phyloP scores from a whole-genome alignment of 768 basidiomycete species.

The Psilocybe sp. region DNA sequence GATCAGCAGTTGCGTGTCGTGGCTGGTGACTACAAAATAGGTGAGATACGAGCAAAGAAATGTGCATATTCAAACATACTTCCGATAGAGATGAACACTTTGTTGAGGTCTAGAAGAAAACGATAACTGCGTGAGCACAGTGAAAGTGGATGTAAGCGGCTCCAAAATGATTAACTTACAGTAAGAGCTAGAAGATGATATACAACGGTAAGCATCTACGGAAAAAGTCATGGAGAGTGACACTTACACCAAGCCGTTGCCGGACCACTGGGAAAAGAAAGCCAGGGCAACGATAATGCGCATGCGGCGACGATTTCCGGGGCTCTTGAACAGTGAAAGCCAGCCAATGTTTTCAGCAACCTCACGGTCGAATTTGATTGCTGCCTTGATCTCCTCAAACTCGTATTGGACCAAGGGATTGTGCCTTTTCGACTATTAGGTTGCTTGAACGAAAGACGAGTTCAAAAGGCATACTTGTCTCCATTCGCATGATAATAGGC shows the following conservation, averaged over 20 bases:
- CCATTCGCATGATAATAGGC: constrained; percentile 58
- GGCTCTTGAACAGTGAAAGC: constrained; percentile 41
- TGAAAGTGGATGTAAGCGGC: neutral
- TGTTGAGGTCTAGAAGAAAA: constrained; percentile 38
- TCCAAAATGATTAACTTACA: constrained; percentile 22
- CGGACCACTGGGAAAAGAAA: constrained; percentile 61
- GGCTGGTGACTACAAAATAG: constrained; percentile 35
- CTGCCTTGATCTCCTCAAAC: constrained; percentile 64
- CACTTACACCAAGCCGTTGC: constrained; percentile 45
- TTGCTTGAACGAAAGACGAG: neutral
- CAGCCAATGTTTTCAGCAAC: constrained; percentile 42
- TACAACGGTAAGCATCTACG: neutral
- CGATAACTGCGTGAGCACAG: neutral
- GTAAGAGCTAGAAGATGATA: constrained; percentile 37
- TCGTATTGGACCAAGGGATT: constrained; percentile 61
- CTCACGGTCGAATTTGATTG: constrained; percentile 41
- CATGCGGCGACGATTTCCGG: constrained; percentile 53
- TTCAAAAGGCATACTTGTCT: constrained; percentile 25
- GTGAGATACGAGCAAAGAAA: neutral
- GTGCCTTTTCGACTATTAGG: constrained; percentile 23
- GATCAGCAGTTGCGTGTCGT: constrained; percentile 38
- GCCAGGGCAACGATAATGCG: constrained; percentile 56
- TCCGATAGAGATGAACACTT: constrained; percentile 51
- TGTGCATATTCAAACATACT: constrained; percentile 19
- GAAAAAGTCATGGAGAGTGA: constrained; percentile 16